A percentile compares a stretch with the other conserved stretches of the same genome.
phyloP scores from a whole-genome alignment of 768 basidiomycete genomes.

The Tephrocybe sp. region DNA sequence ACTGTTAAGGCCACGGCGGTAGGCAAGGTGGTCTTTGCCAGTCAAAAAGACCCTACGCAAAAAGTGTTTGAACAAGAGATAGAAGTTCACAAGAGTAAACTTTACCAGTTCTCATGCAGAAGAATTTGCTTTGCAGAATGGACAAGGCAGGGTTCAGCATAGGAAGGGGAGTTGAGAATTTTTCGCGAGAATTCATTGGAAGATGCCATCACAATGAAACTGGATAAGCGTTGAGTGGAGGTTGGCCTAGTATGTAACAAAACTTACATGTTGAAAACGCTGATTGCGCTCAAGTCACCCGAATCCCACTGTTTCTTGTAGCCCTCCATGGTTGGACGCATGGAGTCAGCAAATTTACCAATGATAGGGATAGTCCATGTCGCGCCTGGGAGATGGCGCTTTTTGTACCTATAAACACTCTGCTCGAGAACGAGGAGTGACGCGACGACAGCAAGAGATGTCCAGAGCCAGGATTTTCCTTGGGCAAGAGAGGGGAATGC shows the following conservation, averaged over 20 bases:
- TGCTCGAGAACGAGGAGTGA: slow-evolving; percentile 86
- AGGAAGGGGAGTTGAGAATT: slow-evolving; percentile 90
- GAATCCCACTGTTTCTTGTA: slow-evolving; percentile 94
- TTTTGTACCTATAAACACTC: slow-evolving; percentile 85
- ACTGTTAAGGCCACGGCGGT: slow-evolving; percentile 84
- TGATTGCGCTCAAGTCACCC: slow-evolving; percentile 83
- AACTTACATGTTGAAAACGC: slow-evolving; percentile 96
- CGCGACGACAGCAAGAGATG: slow-evolving; percentile 63
- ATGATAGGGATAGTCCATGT: slow-evolving; percentile 97
- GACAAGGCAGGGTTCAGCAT: slow-evolving; percentile 94
- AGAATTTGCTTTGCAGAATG: slow-evolving; percentile 88
- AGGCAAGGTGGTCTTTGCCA: slow-evolving; percentile 91
- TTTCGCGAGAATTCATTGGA: slow-evolving; percentile 92
- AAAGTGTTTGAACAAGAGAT: not conserved
- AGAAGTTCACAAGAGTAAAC: not conserved
- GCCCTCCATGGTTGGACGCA: slow-evolving; percentile 86
- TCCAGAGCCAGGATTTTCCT: slow-evolving; percentile 57
- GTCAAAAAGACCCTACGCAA: slow-evolving; percentile 88
- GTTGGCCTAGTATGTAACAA: not conserved
- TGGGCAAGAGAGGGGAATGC: slow-evolving; percentile 38
- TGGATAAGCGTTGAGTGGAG: slow-evolving; percentile 28
- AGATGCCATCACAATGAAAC: slow-evolving; percentile 98
- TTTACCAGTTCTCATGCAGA: slow-evolving; percentile 81
- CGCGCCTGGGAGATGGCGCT: slow-evolving; percentile 81
- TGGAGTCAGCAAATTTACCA: slow-evolving; percentile 91